A percentile compares a stretch with the other conserved stretches of the same genome.
These are phyloP conservation scores for Penicillium thymicola DNA, from an alignment of 2,329 filamentous ascomycete species.

Conservation along the genomic window DNA sequence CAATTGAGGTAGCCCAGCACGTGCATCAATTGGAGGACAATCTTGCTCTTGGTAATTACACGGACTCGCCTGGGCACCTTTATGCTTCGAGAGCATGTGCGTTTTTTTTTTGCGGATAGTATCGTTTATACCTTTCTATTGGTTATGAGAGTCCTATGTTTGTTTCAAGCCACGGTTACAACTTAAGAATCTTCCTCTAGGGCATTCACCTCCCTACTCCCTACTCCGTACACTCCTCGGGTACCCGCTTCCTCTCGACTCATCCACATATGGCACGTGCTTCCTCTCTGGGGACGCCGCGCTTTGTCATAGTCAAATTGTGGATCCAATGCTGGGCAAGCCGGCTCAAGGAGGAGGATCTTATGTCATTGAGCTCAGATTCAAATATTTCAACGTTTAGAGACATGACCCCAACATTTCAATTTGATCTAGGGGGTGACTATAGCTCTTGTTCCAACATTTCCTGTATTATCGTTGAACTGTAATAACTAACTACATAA, in stretches of 20 bases:
- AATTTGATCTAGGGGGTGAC: background rate
- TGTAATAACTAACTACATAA: background rate
- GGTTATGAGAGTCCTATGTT: background rate
- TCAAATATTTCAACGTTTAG: background rate
- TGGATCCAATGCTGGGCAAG: background rate
- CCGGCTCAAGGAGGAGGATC: background rate
- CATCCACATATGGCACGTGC: background rate
- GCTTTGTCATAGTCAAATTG: background rate
- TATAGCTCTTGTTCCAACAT: background rate
- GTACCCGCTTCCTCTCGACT: background rate
- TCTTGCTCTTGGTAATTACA: background rate
- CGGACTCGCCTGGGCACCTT: background rate
- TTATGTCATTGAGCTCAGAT: background rate
- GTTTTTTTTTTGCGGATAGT: background rate
- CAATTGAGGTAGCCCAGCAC: slow-evolving; percentile 19
- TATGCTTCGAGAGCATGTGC: background rate
- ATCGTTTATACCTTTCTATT: background rate
- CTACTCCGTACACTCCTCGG: background rate
- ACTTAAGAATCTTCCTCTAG: background rate
- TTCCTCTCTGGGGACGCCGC: background rate
- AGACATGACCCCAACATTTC: background rate
- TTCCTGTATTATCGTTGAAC: background rate
- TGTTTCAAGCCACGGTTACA: background rate
- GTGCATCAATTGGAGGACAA: slow-evolving; percentile 11
- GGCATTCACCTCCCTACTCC: background rate